Evolutionary conservation across 495 filamentous ascomycete species (phyloP), one percentile per base, ranked within the genome.

Genomic region (Extremus antarcticus): DNA sequence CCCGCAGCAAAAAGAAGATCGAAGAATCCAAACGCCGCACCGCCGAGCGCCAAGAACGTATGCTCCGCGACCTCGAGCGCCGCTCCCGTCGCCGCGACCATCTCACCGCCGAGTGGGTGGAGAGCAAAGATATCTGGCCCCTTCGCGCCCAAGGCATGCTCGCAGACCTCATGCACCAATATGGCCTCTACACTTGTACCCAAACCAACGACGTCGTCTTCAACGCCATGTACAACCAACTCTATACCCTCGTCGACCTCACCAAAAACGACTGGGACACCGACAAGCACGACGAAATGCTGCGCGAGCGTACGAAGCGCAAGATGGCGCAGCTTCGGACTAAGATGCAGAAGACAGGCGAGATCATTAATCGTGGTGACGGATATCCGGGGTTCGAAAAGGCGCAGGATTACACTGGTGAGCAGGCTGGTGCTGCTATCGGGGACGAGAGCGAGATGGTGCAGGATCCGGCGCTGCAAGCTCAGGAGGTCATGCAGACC

Each of bases 91-190:
- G 55, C n/a, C 50, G 59, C n/a, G 59, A 62, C 23, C 55, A 58
- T 35, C 38, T 62, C 17, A 62, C 59, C 9, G 59, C 59, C 17
- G 59, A 62, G 41, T 62, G 59, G 59, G 59, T 62, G 50, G 21
- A 54, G 55, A 58, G 55, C 50, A 62, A 62, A 32, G 54, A 58
- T 47, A 62, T 62, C 50, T 62, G 59, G 59, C 59, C 59, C 29
- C 46, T 62, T 17, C 59, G 55, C 20, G 59, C 59, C 1, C 59
- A 62, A 38, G 45, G 32, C 15, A 1, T 58, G 25, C 59, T 62
- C 13, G 59, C 59, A n/a, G 29, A 62, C 20, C 50, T 58, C 32
- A 62, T 62, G 59, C 59, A 62, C 41, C 51, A 54, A 16, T 62
- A 62, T 54, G 47, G 29, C 51, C 53, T 38, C 46, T 62, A 62